phyloP scores from a whole-genome alignment of 345 rosid species.

The Aquilaria malaccensis region DNA sequence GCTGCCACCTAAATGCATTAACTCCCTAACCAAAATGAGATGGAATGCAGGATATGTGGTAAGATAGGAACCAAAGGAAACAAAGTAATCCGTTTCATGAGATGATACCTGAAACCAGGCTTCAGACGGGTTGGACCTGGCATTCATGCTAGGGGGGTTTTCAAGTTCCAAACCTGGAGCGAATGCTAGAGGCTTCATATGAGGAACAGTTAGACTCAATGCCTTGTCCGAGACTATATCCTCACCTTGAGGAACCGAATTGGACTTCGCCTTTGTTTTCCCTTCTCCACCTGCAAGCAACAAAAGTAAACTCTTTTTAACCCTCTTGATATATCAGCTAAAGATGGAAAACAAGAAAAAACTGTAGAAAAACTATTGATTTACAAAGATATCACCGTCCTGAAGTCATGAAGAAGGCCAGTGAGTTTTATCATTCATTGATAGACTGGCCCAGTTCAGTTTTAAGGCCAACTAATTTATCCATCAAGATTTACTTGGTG shows the following conservation, averaged over 20 bases:
- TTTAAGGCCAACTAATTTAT: conserved; percentile 10
- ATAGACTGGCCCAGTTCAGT: neutral
- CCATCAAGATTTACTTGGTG: conserved; percentile 8
- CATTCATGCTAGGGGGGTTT: conserved; percentile 17
- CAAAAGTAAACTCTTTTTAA: too few relatives aligned
- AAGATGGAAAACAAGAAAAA: too few relatives aligned
- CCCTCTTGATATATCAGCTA: too few relatives aligned
- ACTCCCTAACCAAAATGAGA: neutral
- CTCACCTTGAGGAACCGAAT: conserved; percentile 16
- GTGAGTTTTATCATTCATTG: neutral
- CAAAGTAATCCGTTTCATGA: neutral
- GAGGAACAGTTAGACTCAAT: conserved; percentile 25
- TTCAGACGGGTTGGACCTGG: conserved; percentile 34
- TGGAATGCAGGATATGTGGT: neutral
- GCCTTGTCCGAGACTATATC: conserved; percentile 22
- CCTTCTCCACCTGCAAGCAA: conserved; percentile 30
- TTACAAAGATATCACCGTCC: too few relatives aligned
- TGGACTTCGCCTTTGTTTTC: conserved; percentile 31
- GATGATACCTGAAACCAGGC: conserved; percentile 65
- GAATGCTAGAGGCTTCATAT: conserved; percentile 23
- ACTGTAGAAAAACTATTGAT: neutral
- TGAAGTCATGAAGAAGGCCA: neutral
- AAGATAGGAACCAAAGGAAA: neutral
- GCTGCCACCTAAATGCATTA: conserved; percentile 3
- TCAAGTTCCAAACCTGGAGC: conserved; percentile 39